Evolutionary conservation across 345 rosid genomes (phyloP).

Genomic region (Salix caprea): DNA sequence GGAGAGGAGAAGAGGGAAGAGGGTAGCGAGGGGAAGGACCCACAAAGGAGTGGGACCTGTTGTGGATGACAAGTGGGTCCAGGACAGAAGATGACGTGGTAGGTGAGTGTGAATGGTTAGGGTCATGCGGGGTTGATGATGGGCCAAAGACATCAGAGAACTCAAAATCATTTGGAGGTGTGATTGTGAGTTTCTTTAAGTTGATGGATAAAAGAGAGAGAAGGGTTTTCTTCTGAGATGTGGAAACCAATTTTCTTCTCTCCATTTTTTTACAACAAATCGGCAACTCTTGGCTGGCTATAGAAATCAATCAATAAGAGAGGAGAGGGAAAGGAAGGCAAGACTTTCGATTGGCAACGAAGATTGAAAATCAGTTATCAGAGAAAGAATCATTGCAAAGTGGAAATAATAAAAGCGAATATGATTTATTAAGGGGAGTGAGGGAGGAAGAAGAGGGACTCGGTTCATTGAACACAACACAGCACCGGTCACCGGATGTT

Average conservation of each 20-base stretch:
- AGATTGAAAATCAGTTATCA: too few relatives aligned
- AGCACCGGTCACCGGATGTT: too few relatives aligned
- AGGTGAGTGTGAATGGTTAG: conserved; percentile 21
- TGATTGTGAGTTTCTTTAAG: conserved; percentile 54
- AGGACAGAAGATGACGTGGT: conserved; percentile 20
- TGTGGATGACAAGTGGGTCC: conserved; percentile 52
- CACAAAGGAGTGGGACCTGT: conserved; percentile 67
- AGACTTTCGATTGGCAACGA: too few relatives aligned
- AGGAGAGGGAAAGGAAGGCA: too few relatives aligned
- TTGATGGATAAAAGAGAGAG: conserved; percentile 42
- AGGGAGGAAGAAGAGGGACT: too few relatives aligned
- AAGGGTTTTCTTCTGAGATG: conserved; percentile 45
- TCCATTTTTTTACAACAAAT: too few relatives aligned
- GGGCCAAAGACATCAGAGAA: conserved; percentile 62
- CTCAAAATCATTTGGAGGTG: conserved; percentile 50
- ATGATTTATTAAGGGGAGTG: too few relatives aligned
- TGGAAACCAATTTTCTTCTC: conserved; percentile 23
- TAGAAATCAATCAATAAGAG: too few relatives aligned
- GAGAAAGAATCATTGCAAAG: too few relatives aligned
- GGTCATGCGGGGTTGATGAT: conserved; percentile 30
- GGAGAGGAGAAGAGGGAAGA: conserved; percentile 38
- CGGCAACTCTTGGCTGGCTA: too few relatives aligned
- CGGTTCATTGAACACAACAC: too few relatives aligned
- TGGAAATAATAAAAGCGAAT: too few relatives aligned
- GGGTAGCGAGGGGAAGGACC: conserved; percentile 75